Conservation (phyloP, 2,329 filamentous ascomycete species). For the Phialophora chinensis region DNA sequence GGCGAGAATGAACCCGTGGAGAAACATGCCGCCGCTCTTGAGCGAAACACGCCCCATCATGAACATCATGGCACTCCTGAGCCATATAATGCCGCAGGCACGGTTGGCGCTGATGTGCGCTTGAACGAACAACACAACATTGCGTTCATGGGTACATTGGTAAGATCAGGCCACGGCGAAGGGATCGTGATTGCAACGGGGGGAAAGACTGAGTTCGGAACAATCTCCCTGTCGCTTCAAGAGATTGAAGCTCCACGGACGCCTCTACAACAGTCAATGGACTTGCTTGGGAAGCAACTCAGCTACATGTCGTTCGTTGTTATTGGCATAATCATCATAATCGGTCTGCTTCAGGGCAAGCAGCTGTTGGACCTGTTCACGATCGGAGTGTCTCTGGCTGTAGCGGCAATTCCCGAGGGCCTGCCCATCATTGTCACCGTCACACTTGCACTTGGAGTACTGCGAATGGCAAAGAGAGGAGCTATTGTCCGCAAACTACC, state of each 20-base stretch:
- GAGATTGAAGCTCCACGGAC: constrained; percentile 95
- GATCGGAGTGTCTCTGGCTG: constrained; percentile 93
- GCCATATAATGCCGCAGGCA: constrained; percentile 64
- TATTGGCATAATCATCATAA: constrained; percentile 88
- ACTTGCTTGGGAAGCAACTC: constrained; percentile 91
- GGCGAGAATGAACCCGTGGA: constrained; percentile 93
- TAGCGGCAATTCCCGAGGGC: constrained; percentile 96
- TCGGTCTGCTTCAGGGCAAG: constrained; percentile 90
- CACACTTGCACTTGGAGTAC: constrained; percentile 88
- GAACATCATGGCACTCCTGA: constrained; percentile 59
- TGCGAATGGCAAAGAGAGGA: constrained; percentile 93
- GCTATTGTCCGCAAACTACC: constrained; percentile 95
- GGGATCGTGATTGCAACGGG: constrained; percentile 98
- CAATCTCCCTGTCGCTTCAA: constrained; percentile 90
- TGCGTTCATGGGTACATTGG: constrained; percentile 96
- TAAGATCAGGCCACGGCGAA: constrained; percentile 92
- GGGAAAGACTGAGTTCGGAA: constrained; percentile 90
- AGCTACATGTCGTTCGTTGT: constrained; percentile 97
- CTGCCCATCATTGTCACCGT: constrained; percentile 98
- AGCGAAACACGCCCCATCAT: constrained; percentile 41
- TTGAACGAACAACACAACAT: constrained; percentile 84
- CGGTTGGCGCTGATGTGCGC: constrained; percentile 68
- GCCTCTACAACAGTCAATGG: constrained; percentile 94
- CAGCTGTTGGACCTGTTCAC: constrained; percentile 93
- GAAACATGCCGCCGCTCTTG: constrained; percentile 71